Conservation (phyloP, 768 basidiomycete genomes). For the Trametes coccinea region DNA sequence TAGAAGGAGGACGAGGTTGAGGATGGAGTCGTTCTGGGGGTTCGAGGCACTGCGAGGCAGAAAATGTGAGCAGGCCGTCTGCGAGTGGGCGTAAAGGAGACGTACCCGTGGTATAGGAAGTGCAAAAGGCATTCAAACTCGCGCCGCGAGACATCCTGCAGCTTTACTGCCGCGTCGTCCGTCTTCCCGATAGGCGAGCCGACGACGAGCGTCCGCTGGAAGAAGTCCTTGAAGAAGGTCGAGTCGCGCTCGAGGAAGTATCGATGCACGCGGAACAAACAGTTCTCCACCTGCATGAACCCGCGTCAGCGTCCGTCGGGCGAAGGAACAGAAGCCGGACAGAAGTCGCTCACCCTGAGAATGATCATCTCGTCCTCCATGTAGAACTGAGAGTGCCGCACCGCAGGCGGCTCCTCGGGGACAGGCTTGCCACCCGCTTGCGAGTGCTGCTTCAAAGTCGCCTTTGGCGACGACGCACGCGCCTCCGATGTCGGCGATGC, state of each 20-base stretch:
- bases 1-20: conserved; percentile 32
- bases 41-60: conserved; percentile 3
- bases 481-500: conserved; percentile 10
- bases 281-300: conserved; percentile 36
- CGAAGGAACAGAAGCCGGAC: too few relatives aligned
- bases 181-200: conserved; percentile 21
- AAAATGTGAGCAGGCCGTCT: background rate
- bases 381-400: conserved; percentile 21
- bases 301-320: background rate
- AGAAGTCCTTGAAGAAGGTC: conserved; percentile 40
- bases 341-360: conserved; percentile 5
- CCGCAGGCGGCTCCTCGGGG: conserved; percentile 12
- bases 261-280: conserved; percentile 43
- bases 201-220: conserved; percentile 29
- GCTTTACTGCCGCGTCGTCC: conserved; percentile 36
- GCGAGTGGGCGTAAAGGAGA: background rate
- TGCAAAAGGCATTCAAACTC: conserved; percentile 43
- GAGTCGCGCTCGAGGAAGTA: conserved; percentile 42
- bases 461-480: conserved; percentile 15
- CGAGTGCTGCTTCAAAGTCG: background rate
- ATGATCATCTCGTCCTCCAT: conserved; percentile 22
- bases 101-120: conserved; percentile 42
- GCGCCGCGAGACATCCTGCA: conserved; percentile 34
- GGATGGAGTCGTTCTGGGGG: conserved; percentile 22
- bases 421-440: conserved; percentile 8